Evolutionary conservation across 805 yeast species (phyloP).

Genomic region (Lipomyces lipofer): DNA sequence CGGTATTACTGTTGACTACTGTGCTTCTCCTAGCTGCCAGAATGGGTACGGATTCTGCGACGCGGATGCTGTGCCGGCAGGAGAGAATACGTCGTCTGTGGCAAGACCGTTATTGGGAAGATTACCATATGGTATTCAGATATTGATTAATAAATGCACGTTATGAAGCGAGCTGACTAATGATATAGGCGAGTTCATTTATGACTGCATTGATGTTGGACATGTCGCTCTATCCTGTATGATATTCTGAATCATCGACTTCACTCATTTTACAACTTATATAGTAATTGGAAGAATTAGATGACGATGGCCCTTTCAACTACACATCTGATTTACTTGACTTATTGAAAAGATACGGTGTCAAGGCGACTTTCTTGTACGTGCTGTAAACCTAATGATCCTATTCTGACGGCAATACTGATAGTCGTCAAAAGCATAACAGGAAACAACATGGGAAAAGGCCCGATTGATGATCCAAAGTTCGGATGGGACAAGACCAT

Average conservation of each 20-base stretch:
- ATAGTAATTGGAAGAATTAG: neutral
- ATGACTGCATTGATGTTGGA: constrained; percentile 17
- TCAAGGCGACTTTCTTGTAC: constrained; percentile 21
- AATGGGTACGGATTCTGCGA: constrained; percentile 22
- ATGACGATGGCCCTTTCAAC: constrained; percentile 23
- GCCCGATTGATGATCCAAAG: constrained; percentile 10
- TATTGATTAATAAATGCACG: too few species aligned
- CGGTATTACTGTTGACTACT: constrained; percentile 11
- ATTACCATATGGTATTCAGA: constrained; percentile 19
- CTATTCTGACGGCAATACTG: neutral
- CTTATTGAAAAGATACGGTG: constrained; percentile 11
- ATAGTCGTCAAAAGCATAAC: constrained; percentile 5
- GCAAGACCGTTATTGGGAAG: constrained; percentile 13
- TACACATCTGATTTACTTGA: constrained; percentile 22
- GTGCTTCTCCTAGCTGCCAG: constrained; percentile 19
- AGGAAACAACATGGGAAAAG: constrained; percentile 25
- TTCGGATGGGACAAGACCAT: constrained; percentile 16
- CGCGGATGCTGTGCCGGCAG: constrained; percentile 16
- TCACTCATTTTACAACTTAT: neutral
- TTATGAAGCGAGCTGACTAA: too few species aligned
- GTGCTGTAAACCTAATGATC: neutral
- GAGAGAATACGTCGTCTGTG: constrained; percentile 15
- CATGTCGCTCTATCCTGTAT: constrained; percentile 23
- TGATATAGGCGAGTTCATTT: constrained; percentile 6
- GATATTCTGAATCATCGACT: neutral